Conservation (phyloP, 768 basidiomycete genomes). For the Suillus discolor region DNA sequence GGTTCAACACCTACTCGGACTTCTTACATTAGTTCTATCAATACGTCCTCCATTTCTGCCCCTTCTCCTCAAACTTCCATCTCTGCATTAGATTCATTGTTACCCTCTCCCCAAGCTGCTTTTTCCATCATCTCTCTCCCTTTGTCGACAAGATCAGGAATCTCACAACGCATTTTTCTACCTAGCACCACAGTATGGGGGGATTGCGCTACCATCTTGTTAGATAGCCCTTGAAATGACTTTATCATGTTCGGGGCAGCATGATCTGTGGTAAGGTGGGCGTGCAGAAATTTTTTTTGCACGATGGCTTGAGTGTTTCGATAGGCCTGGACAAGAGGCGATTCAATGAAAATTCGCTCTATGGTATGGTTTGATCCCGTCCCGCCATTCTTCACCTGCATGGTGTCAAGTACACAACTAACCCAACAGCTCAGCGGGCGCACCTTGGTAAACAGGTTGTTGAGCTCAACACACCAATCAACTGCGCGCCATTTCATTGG, state of each 20-base stretch:
- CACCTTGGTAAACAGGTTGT: slow-evolving; percentile 45
- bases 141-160: not conserved
- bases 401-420: too few species aligned
- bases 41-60: too few species aligned
- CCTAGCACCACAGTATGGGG: not conserved
- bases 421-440: too few species aligned
- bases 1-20: too few species aligned
- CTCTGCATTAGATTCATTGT: too few species aligned
- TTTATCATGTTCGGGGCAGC: slow-evolving; percentile 29
- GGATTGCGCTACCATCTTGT: not conserved
- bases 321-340: slow-evolving; percentile 37
- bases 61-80: too few species aligned
- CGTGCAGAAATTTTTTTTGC: slow-evolving; percentile 22
- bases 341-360: slow-evolving; percentile 36
- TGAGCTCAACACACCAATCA: slow-evolving; percentile 44
- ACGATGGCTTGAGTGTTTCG: slow-evolving; percentile 15
- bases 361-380: slow-evolving; percentile 36
- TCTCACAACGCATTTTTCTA: not conserved
- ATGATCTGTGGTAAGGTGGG: slow-evolving; percentile 26
- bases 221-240: slow-evolving; percentile 23
- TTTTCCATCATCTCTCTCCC: slow-evolving; percentile 9
- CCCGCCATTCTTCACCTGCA: slow-evolving; percentile 40
- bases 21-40: too few species aligned
- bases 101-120: not conserved
- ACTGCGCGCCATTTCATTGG: slow-evolving; percentile 31